Base-by-base conservation (phyloP, 2,329 filamentous ascomycete species). In the Alternaria angustiovoidea region DNA sequence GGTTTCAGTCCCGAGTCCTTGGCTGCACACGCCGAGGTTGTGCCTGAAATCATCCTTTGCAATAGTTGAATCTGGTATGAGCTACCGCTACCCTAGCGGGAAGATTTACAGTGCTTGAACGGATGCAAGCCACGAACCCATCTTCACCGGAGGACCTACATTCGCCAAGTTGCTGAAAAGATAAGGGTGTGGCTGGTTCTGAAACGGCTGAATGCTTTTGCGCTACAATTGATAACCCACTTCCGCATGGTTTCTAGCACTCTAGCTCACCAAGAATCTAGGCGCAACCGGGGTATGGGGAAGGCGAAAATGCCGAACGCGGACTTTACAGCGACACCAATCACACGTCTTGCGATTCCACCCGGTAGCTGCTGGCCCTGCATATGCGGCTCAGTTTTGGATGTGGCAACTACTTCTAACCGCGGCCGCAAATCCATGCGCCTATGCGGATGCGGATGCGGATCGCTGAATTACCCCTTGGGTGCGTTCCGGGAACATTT, bases 401-500 rank as follows among this genome's bases (percentile, higher is more conserved):
- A 14, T 26, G 44, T 59, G 57, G 44, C 51, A 54, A 59, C 28
- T 20, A 12, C 20, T 46, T 41, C 39, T 59, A 28, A 55, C 57
- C 57, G 57, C 57, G 57, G 57, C 57, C 57, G 57, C 57, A 38
- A 49, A 49, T 44, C 22, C 28, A 48, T 26, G 36, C 51, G 38
- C 32, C n/a, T 36, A 38, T 43, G 30, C 57, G 57, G 51, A 44
- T 44, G 22, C 38, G 43, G 24, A 26, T 44, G 22, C 38, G 43
- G 24, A 26, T 47, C 44, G 28, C 36, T 46, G 41, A 22, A n/a
- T n/a, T 53, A 20, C 18, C 6, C 43, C 51, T 49, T 49, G 20
- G 30, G 14, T 20, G 6, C 38, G n/a, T 32, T 30, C 57, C 57
- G 51, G 22, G 24, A 49, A 55, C 51, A 55, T 51, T 55, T 59